Base-by-base conservation (phyloP, 78 protist genomes). In the Pigoraptor vietnamica region DNA sequence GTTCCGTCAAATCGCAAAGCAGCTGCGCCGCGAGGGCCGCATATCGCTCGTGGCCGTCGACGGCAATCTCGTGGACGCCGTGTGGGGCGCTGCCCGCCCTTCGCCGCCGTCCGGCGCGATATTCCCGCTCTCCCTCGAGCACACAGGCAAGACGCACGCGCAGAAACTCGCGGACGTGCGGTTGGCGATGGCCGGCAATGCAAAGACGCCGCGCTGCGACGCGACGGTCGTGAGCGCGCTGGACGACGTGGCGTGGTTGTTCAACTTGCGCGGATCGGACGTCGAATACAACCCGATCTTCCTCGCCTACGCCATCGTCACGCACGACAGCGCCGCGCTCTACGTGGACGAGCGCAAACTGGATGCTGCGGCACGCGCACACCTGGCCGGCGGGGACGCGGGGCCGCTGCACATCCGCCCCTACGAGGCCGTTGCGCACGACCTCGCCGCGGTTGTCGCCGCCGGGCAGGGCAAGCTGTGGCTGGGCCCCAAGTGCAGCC, bases 201-300 rank as follows among this genome's bases (percentile, higher is more conserved):
- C 29, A 6, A 48, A 48, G 67, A 48, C 6, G 29, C 67, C 24
- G 37, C 87, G 48, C 39, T 36, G 36, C 38, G 88, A 29, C 25
- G 39, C 38, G 2, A 1, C 33, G 9, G 34, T 89, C 39, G 23
- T 2, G 6, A 19, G 92, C 89, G 34, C 93, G 35, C n/a, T 14
- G 40, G 48, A 97, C 90, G 97, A 97, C 89, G 89, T 97, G 34
- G 97, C 97, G 9, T 96, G 97, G 98, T 93, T 94, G 37, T 89
- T 95, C 83, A 97, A 97, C 94, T 79, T 96, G 2, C 93, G 98
- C 34, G 97, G 97, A 23, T 55, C 90, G 24, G 97, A 96, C 89
- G 83, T 95, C 37, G 48, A 86, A 0, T 95, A 86, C 81, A 94
- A 89, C 56, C 97, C 96, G 9, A 96, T 95, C 87, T 94, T 95